phyloP scores from a whole-genome alignment of 2,329 filamentous ascomycete genomes.

The Teratosphaeria zuluensis region DNA sequence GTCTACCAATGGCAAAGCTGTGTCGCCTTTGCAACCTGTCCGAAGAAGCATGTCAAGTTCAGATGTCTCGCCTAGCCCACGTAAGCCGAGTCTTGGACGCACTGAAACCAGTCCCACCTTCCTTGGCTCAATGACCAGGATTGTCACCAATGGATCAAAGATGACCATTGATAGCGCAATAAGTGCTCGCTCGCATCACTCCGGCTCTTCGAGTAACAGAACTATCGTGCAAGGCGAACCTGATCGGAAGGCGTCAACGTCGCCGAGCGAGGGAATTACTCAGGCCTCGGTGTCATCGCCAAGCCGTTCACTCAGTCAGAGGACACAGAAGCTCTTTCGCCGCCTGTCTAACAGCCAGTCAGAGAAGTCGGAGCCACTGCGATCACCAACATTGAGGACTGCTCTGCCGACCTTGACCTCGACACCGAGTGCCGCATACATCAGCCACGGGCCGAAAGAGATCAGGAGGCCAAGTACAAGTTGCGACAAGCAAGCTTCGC shows the following conservation, averaged over 20 bases:
- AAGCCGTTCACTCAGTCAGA: slow-evolving; percentile 18
- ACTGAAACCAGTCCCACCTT: slow-evolving; percentile 21
- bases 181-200: slow-evolving; percentile 16
- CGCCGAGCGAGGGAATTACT: not conserved
- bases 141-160: slow-evolving; percentile 8
- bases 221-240: slow-evolving; percentile 13
- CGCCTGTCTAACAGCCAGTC: slow-evolving; percentile 21
- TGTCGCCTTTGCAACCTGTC: slow-evolving; percentile 7
- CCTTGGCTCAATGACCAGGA: slow-evolving; percentile 7
- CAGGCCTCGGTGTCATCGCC: slow-evolving; percentile 14
- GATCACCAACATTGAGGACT: slow-evolving; percentile 8
- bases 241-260: not conserved
- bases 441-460: slow-evolving; percentile 3
- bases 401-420: slow-evolving; percentile 15
- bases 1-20: slow-evolving; percentile 14
- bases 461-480: slow-evolving; percentile 8
- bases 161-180: slow-evolving; percentile 9
- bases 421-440: slow-evolving; percentile 14
- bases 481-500: not conserved
- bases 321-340: slow-evolving; percentile 23
- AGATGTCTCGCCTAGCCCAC: slow-evolving; percentile 9
- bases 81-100: slow-evolving; percentile 19
- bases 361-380: slow-evolving; percentile 1
- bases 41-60: slow-evolving; percentile 18
- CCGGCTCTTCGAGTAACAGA: slow-evolving; percentile 17